Percentiles rank a stretch among this genome's conserved stretches.
Evolutionary conservation across 306 rosid genomes (phyloP).

Genomic region (Ammopiptanthus mongolicus): DNA sequence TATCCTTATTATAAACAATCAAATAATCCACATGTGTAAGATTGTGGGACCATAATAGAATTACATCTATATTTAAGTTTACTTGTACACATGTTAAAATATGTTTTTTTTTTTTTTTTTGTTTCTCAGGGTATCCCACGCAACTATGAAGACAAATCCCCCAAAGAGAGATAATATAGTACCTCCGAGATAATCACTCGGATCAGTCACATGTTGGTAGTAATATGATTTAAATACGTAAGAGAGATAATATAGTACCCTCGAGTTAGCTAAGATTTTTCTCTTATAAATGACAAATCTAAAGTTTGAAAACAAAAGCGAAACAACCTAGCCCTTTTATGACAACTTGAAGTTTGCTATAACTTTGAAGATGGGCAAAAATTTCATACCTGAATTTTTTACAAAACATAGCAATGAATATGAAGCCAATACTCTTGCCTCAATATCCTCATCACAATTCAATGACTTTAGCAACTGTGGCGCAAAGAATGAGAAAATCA

Average conservation of each 20-base stretch:
- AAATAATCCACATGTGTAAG: too few species aligned
- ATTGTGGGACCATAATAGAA: too few species aligned
- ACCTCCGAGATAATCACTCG: too few species aligned
- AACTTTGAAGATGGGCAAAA: neutral
- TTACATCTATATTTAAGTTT: too few species aligned
- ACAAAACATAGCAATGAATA: conserved; percentile 48
- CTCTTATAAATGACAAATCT: neutral
- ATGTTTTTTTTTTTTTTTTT: too few species aligned
- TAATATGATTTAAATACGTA: too few species aligned
- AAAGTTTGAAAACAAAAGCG: neutral
- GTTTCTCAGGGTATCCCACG: too few species aligned
- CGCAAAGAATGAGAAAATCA: conserved; percentile 44
- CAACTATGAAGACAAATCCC: too few species aligned
- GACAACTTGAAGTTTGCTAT: neutral
- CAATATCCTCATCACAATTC: conserved; percentile 40
- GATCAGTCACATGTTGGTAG: too few species aligned
- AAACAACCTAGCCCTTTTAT: neutral
- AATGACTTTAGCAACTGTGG: conserved; percentile 46
- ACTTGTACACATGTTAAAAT: neutral
- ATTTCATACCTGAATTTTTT: conserved; percentile 43
- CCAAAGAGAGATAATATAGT: too few species aligned
- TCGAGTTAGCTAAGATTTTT: neutral
- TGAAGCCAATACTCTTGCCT: conserved; percentile 68
- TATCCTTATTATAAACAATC: too few species aligned
- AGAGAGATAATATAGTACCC: too few species aligned